Evolutionary conservation across 371 early-diverging fungal genomes (phyloP), one percentile per base, ranked within the genome.

Genomic region (Mortierella sp.): DNA sequence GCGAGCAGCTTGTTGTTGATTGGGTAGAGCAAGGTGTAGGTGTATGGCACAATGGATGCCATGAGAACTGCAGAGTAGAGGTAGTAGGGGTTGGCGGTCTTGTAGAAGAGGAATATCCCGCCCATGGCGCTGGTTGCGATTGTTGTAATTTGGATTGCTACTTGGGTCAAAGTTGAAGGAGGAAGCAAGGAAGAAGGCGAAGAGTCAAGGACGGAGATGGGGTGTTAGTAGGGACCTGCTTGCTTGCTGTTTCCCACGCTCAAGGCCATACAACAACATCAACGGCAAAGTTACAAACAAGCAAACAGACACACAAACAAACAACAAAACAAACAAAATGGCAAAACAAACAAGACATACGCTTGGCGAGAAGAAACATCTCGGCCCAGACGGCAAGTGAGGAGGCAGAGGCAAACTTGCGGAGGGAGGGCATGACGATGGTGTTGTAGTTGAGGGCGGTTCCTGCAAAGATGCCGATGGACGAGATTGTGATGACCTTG

Each of bases 391-490:
- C 81, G 8, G 85, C 72, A 9, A 84, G 77, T 21, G 85, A 84
- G 50, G 81, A 80, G 40, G 72, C 14, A 5, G 81, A 80, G 28
- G 81, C 74, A 55, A 84, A 81, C 51, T 76, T 77, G 53, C 78
- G 78, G 24, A 84, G 78, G 3, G 85, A 77, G 37, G 85, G 85
- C 78, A 81, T 78, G 57, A 80, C 46, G 73, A 81, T 26, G 16
- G 75, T 71, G 43, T 77, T 78, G 78, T 72, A 84, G 77, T 61
- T 55, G 71, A 81, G 67, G 21, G 85, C 78, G 6, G 73, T 73
- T 24, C 85, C 85, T 3, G 85, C 78, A 73, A 73, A 81, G 71
- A 84, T 78, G 67, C 85, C 85, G 72, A 84, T 81, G 19, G 85
- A 77, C 0, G 81, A 78, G 55, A 81, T 64, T 72, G 81, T 81